Evolutionary conservation across 305 asterid genomes (phyloP).

Genomic region (Salvia sclarea): DNA sequence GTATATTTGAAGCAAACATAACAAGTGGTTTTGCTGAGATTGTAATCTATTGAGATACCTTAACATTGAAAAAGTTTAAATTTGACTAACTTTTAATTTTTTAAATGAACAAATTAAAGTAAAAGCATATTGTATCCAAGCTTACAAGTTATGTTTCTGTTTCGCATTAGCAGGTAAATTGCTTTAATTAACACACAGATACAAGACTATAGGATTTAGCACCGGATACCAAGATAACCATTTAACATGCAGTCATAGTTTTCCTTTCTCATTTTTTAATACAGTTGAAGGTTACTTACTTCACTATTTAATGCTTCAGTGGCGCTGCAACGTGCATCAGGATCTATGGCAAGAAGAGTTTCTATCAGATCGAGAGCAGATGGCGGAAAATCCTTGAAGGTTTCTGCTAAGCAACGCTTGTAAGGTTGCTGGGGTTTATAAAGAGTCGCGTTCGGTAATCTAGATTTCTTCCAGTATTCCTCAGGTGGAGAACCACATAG

Average conservation of each 20-base stretch:
- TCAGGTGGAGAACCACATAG: constrained; percentile 95
- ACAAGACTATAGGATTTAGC: background rate
- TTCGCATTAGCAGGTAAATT: too few species aligned
- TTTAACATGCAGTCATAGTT: background rate
- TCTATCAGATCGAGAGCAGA: constrained; percentile 69
- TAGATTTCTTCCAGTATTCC: constrained; percentile 93
- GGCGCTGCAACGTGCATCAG: constrained; percentile 80
- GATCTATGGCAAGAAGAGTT: constrained; percentile 79
- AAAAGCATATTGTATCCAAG: background rate
- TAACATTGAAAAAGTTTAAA: background rate
- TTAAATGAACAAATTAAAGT: background rate
- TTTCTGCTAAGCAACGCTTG: constrained; percentile 65
- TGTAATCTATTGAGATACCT: background rate
- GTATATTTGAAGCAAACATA: background rate
- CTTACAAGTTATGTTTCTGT: background rate
- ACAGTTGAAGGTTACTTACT: constrained; percentile 47
- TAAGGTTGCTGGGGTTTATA: constrained; percentile 97
- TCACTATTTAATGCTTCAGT: constrained; percentile 76
- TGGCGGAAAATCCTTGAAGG: constrained; percentile 75
- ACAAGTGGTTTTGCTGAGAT: background rate
- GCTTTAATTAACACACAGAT: background rate
- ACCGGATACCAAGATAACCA: background rate
- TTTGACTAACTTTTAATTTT: too few species aligned
- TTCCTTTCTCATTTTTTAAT: too few species aligned
- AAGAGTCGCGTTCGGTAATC: constrained; percentile 86